phyloP scores from a whole-genome alignment of 2,329 filamentous ascomycete species.

The Nemania serpens region DNA sequence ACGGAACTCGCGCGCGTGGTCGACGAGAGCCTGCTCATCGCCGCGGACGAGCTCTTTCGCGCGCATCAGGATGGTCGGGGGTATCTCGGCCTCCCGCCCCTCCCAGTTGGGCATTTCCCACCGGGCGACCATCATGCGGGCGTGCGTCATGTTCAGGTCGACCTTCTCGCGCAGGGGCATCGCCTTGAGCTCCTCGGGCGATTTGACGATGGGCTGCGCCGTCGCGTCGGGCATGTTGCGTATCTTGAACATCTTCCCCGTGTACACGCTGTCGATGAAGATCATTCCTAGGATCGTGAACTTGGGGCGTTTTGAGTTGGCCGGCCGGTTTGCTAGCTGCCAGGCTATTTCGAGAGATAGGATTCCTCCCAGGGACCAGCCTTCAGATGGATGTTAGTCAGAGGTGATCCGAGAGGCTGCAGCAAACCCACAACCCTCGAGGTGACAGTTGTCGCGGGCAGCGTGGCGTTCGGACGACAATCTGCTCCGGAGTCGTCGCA shows the following conservation, averaged over 20 bases:
- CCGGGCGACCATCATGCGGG: conserved; percentile 37
- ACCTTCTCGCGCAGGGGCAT: conserved; percentile 42
- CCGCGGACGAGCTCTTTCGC: conserved; percentile 46
- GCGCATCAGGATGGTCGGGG: conserved; percentile 52
- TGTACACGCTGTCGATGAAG: conserved; percentile 57
- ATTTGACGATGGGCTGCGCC: conserved; percentile 37
- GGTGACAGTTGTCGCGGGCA: no score
- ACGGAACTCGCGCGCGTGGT: conserved; percentile 48
- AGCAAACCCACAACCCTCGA: no score
- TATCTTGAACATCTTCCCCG: conserved; percentile 32
- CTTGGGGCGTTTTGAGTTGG: conserved; percentile 21
- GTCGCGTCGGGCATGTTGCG: conserved; percentile 23
- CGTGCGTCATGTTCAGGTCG: conserved; percentile 41
- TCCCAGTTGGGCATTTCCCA: conserved; percentile 38
- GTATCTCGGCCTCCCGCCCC: conserved; percentile 35
- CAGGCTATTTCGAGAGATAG: conserved; percentile 56
- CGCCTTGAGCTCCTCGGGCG: conserved; percentile 35
- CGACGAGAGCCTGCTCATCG: conserved; percentile 43
- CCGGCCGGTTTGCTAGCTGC: conserved; percentile 45
- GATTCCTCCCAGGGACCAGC: conserved; percentile 61
- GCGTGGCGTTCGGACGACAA: no score
- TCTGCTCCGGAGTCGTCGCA: no score
- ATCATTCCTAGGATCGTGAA: conserved; percentile 55
- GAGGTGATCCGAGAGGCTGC: not conserved
- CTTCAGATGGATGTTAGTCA: conserved; percentile 22